Base-by-base conservation (phyloP, 2,329 filamentous ascomycete species). In the Ambrosiella xylebori region DNA sequence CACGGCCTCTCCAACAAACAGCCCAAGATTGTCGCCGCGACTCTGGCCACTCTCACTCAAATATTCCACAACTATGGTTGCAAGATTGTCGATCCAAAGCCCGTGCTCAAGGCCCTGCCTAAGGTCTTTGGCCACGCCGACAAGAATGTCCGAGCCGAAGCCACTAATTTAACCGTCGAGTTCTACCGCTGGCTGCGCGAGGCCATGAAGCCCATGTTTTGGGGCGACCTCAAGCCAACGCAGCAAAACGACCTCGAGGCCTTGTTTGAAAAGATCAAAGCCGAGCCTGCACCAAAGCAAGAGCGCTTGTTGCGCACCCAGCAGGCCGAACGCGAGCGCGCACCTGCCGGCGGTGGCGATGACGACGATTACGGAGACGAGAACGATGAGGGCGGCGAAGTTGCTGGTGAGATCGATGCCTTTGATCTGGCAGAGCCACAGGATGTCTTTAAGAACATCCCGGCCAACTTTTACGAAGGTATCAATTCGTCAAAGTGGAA, bases 191-290 rank as follows among this genome's bases (percentile, higher is more conserved):
- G 94, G 93, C 76, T 98, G 39, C 86, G 91, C 64, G 93, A 98
- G 63, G 91, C 91, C 9, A 96, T 98, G 83, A 98, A 98, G 69
- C 88, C 91, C 41, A 85, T 97, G 71, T 97, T 98, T 69, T 98
- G 93, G 90, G 82, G 79, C 50, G 93, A 98, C 60, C 71, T 98
- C 61, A 98, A 98, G 69, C 86, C 91, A 0, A 91, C 95, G 0
- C 93, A 98, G 67, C 93, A 98, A 69, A 82, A 84, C 61, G 94
- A 98, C 66, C 73, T 98, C 59, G 94, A 98, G 66, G 86, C 90
- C 44, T 79, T 95, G 54, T 98, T 98, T 63, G 93, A 97, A 65
- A 89, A 88, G 65, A 80, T 96, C 67, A 96, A 95, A 68, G 79
- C 87, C 39, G 91, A 97, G 63, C 80, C 86, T 0, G 65, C 85